Evolutionary conservation across 148 eudicot genomes (phyloP).

Genomic region (Vaccinium macrocarpon): DNA sequence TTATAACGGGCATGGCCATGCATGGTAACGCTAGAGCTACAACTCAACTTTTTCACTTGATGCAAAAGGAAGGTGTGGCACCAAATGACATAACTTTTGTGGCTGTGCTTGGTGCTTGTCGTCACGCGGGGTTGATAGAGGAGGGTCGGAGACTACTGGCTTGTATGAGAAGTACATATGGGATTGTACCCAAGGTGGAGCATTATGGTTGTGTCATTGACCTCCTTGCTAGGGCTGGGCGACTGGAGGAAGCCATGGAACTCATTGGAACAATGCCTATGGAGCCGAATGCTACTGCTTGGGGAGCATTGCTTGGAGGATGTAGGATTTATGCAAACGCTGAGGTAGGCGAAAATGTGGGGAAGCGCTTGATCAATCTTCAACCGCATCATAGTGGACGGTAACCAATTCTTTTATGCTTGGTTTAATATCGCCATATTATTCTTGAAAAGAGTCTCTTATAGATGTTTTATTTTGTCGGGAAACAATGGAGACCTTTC

Average conservation of each 20-base stretch:
- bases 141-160: slow-evolving; percentile 26
- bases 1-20: slow-evolving; percentile 33
- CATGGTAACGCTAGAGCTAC: slow-evolving; percentile 28
- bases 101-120: slow-evolving; percentile 30
- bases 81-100: slow-evolving; percentile 35
- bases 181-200: slow-evolving; percentile 29
- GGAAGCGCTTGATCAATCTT: slow-evolving; percentile 26
- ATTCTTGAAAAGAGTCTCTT: background rate
- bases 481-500: background rate
- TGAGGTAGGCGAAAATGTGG: slow-evolving; percentile 27
- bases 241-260: slow-evolving; percentile 30
- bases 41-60: slow-evolving; percentile 17
- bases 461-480: background rate
- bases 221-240: slow-evolving; percentile 35
- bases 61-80: slow-evolving; percentile 24
- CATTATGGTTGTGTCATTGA: slow-evolving; percentile 32
- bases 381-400: slow-evolving; percentile 35
- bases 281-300: slow-evolving; percentile 31
- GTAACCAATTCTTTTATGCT: slow-evolving; percentile 13
- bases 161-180: slow-evolving; percentile 25
- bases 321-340: slow-evolving; percentile 26
- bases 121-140: slow-evolving; percentile 33
- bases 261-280: slow-evolving; percentile 30
- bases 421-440: background rate
- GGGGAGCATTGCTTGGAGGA: slow-evolving; percentile 37